Conservation (phyloP, 805 yeast genomes). For the Kluyveromyces lactis region DNA sequence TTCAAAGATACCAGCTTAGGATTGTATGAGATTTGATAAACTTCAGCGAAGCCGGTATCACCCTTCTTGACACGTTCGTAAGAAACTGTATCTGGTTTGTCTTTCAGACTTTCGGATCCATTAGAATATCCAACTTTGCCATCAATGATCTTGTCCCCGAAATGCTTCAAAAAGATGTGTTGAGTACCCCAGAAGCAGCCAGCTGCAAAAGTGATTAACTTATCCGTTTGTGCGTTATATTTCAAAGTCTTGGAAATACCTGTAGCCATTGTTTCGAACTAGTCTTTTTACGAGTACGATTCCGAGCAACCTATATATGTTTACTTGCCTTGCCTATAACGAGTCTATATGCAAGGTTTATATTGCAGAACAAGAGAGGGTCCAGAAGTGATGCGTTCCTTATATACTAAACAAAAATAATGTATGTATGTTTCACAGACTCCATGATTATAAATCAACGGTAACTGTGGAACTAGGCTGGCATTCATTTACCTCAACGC, state of each 20-base stretch:
- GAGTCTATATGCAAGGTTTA: no score
- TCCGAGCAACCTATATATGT: no score
- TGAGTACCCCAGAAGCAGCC: constrained; percentile 91
- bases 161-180: constrained; percentile 67
- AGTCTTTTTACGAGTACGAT: no score
- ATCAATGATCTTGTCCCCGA: constrained; percentile 54
- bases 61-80: constrained; percentile 74
- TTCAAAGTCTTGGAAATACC: constrained; percentile 33
- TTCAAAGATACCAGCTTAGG: constrained; percentile 52
- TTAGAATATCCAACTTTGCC: constrained; percentile 87
- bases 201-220: constrained; percentile 52
- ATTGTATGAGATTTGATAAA: constrained; percentile 74
- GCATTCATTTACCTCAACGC: not conserved
- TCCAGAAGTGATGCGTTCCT: no score
- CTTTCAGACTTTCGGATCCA: constrained; percentile 48
- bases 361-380: no score
- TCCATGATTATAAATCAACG: no score
- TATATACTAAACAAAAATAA: no score
- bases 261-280: constrained; percentile 11
- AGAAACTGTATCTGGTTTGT: constrained; percentile 24
- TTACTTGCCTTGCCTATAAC: no score
- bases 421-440: no score
- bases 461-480: no score
- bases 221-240: constrained; percentile 37
- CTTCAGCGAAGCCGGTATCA: constrained; percentile 71